A percentile compares a stretch with the other conserved stretches of the same genome.
Evolutionary conservation across 1,284 basidiomycete genomes (phyloP).

Genomic region (Ustilago curta): DNA sequence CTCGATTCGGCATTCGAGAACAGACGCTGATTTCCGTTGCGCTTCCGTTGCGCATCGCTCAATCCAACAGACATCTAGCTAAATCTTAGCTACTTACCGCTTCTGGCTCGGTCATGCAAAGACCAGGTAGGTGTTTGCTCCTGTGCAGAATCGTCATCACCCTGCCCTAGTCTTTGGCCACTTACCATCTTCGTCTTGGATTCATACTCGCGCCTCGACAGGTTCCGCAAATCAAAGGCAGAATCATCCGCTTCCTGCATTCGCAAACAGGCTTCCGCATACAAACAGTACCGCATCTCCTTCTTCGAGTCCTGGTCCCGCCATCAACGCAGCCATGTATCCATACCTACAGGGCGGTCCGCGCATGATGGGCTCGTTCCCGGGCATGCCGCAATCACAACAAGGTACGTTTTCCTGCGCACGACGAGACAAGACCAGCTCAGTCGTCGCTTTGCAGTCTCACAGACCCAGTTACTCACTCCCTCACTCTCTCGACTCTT

Average conservation of each 20-base stretch:
- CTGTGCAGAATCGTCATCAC: background rate
- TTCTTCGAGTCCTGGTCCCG: conserved; percentile 29
- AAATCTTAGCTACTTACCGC: conserved; percentile 2
- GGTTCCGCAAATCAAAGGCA: conserved; percentile 43
- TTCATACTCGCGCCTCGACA: conserved; percentile 5
- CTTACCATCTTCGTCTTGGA: conserved; percentile 6
- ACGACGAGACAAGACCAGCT: too few relatives aligned
- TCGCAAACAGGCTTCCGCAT: conserved; percentile 44
- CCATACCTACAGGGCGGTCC: conserved; percentile 56
- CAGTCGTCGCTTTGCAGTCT: background rate
- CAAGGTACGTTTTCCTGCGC: conserved; percentile 27
- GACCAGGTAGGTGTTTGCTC: conserved; percentile 33
- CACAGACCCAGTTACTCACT: conserved; percentile 6
- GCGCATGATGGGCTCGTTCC: conserved; percentile 53
- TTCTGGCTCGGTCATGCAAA: conserved; percentile 48
- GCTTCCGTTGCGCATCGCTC: background rate
- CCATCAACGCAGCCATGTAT: conserved; percentile 43
- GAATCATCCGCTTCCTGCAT: conserved; percentile 38
- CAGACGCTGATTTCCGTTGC: conserved; percentile 19
- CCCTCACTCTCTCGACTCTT: conserved; percentile 1
- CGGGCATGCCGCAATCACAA: conserved; percentile 54
- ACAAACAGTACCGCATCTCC: conserved; percentile 28
- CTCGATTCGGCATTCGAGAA: conserved; percentile 10
- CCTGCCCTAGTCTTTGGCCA: background rate
- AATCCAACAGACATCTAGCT: background rate